phyloP scores from a whole-genome alignment of 208 protist species.

The Tritrichomonas musculus region DNA sequence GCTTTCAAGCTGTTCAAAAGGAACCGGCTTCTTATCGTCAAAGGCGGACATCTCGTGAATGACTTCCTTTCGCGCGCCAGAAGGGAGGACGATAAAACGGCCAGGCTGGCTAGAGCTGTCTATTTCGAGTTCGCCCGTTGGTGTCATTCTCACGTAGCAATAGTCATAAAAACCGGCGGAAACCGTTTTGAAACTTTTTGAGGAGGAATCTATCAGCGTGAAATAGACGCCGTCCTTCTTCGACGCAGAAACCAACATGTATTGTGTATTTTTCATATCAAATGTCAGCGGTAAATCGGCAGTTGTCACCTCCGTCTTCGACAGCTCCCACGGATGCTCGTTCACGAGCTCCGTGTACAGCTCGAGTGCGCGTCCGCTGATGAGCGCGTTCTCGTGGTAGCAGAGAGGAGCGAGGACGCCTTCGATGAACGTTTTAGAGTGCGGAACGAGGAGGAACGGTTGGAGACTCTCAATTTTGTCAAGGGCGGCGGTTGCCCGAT shows the following conservation, averaged over 20 bases:
- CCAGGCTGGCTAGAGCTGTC: neutral
- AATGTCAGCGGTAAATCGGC: neutral
- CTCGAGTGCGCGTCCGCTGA: neutral
- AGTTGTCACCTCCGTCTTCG: neutral
- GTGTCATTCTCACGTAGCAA: neutral
- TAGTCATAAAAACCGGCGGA: neutral
- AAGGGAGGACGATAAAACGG: neutral
- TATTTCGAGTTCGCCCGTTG: neutral
- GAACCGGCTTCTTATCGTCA: neutral
- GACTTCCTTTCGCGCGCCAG: neutral
- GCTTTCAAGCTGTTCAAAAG: neutral
- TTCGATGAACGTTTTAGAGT: neutral
- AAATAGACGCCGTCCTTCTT: neutral
- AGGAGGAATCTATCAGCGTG: too few relatives aligned
- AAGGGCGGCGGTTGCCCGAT: neutral
- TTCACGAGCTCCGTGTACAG: neutral
- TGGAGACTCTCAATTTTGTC: neutral
- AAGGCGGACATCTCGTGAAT: conserved; percentile 15
- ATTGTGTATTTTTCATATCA: too few relatives aligned
- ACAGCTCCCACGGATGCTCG: neutral
- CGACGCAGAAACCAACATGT: neutral
- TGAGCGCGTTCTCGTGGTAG: neutral
- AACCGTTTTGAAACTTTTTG: neutral
- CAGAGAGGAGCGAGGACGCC: neutral
- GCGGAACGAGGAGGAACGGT: neutral